A percentile compares a stretch with the other conserved stretches of the same genome.
These are phyloP conservation scores for Pseudopithomyces chartarum DNA, from an alignment of 2,329 filamentous ascomycete species.

Conservation along the genomic window DNA sequence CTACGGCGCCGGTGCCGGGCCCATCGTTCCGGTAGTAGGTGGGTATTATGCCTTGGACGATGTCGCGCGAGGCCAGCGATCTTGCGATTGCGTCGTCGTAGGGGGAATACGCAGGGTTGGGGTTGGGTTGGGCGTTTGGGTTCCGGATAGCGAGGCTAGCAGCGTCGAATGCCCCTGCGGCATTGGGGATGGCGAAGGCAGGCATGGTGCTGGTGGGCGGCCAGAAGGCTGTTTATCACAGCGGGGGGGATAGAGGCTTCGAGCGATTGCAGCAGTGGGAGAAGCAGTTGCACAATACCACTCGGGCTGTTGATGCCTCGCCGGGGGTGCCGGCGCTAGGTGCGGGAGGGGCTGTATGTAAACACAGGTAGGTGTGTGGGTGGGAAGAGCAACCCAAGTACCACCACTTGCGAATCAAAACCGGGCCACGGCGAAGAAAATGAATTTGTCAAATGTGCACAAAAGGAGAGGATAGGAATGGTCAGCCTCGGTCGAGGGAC, in stretches of 20 bases:
- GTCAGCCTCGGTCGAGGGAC: constrained; percentile 12
- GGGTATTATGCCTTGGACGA: constrained; percentile 57
- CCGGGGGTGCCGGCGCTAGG: constrained; percentile 29
- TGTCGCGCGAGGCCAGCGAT: constrained; percentile 23
- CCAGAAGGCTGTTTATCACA: too few relatives aligned
- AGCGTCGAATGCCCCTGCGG: constrained; percentile 20
- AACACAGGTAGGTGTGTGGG: too few relatives aligned
- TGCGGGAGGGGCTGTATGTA: constrained; percentile 22
- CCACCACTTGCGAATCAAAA: constrained; percentile 3
- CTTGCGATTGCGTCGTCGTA: constrained; percentile 16
- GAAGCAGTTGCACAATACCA: constrained; percentile 15
- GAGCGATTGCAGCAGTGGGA: constrained; percentile 19
- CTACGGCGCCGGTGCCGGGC: constrained; percentile 62
- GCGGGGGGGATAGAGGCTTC: constrained; percentile 6
- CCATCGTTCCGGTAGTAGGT: constrained; percentile 63
- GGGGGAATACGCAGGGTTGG: constrained; percentile 11
- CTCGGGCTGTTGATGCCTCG: constrained; percentile 17
- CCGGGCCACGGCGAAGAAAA: constrained; percentile 5
- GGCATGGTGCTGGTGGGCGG: constrained; percentile 27
- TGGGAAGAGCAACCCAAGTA: constrained; percentile 6
- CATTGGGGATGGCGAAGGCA: constrained; percentile 25
- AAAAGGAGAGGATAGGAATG: constrained; percentile 16
- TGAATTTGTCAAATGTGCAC: constrained; percentile 11
- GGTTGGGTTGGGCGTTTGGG: constrained; percentile 19
- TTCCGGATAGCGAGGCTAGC: constrained; percentile 22